Evolutionary conservation across 805 yeast species (phyloP).

Genomic region (baker's yeast (Saccharomyces cerevisiae)): DNA sequence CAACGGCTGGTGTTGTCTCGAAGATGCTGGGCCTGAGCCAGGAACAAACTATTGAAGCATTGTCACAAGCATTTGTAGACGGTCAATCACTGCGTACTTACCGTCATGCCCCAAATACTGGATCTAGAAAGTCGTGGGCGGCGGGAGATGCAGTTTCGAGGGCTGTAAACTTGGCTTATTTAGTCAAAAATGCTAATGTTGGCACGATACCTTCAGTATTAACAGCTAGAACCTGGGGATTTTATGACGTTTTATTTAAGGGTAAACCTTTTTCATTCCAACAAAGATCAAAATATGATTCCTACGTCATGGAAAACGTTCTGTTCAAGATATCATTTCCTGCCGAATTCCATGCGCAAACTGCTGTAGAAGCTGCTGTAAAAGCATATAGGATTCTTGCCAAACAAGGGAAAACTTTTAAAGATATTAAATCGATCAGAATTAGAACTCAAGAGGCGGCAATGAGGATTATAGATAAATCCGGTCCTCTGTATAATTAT

Average conservation of each 20-base stretch:
- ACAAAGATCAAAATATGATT: conserved; percentile 41
- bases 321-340: conserved; percentile 56
- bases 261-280: conserved; percentile 43
- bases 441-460: conserved; percentile 57
- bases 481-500: conserved; percentile 52
- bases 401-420: conserved; percentile 35
- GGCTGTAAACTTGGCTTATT: conserved; percentile 48
- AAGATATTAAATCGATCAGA: conserved; percentile 41
- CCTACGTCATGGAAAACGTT: conserved; percentile 57
- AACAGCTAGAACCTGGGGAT: conserved; percentile 55
- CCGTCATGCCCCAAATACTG: conserved; percentile 58
- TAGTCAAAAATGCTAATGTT: conserved; percentile 44
- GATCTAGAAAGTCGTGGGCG: conserved; percentile 59
- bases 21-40: conserved; percentile 43
- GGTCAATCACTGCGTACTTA: conserved; percentile 53
- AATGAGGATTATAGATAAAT: conserved; percentile 49
- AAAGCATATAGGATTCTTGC: conserved; percentile 34
- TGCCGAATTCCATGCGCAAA: conserved; percentile 60
- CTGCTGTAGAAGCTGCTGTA: conserved; percentile 54
- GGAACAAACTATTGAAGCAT: conserved; percentile 46
- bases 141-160: conserved; percentile 57
- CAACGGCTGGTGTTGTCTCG: conserved; percentile 53
- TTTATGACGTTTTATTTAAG: conserved; percentile 51
- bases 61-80: conserved; percentile 55
- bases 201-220: conserved; percentile 50